These are phyloP conservation scores for Pisolithus sp. DNA, from an alignment of 768 basidiomycete species.

Conservation along the genomic window DNA sequence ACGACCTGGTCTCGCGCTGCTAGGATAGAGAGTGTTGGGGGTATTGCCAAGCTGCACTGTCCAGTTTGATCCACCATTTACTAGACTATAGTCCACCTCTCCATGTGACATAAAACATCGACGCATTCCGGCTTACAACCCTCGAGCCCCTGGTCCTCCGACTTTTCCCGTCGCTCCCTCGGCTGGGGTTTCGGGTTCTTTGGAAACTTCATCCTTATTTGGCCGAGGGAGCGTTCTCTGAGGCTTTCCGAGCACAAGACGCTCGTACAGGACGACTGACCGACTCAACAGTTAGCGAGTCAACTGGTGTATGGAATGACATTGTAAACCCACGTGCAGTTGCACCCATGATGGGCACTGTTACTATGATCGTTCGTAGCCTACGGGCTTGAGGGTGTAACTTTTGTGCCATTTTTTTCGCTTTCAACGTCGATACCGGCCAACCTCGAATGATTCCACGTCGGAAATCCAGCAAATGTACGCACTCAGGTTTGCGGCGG, in stretches of 20 bases:
- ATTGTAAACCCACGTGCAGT: constrained; percentile 45
- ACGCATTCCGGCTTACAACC: constrained; percentile 3
- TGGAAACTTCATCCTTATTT: constrained; percentile 5
- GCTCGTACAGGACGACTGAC: constrained; percentile 61
- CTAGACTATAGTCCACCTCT: constrained; percentile 27
- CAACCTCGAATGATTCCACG: no score
- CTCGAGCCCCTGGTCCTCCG: constrained; percentile 7
- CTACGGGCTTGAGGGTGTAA: constrained; percentile 40
- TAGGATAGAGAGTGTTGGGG: neutral
- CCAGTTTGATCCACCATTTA: constrained; percentile 13
- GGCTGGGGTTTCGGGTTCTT: constrained; percentile 6
- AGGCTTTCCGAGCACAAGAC: constrained; percentile 49
- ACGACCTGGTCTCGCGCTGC: constrained; percentile 13
- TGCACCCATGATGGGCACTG: constrained; percentile 58
- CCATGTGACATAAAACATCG: constrained; percentile 12
- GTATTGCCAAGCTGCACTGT: neutral
- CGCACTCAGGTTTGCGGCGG: no score
- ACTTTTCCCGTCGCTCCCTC: constrained; percentile 11
- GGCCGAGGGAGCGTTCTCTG: constrained; percentile 33
- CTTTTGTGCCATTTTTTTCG: constrained; percentile 21
- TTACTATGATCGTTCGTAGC: constrained; percentile 51
- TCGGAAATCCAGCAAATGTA: no score
- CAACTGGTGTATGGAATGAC: neutral
- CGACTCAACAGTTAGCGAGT: constrained; percentile 6
- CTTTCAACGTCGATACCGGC: neutral